Conservation (phyloP, 352 stramenopile species). For the Pseudoperonospora humuli region DNA sequence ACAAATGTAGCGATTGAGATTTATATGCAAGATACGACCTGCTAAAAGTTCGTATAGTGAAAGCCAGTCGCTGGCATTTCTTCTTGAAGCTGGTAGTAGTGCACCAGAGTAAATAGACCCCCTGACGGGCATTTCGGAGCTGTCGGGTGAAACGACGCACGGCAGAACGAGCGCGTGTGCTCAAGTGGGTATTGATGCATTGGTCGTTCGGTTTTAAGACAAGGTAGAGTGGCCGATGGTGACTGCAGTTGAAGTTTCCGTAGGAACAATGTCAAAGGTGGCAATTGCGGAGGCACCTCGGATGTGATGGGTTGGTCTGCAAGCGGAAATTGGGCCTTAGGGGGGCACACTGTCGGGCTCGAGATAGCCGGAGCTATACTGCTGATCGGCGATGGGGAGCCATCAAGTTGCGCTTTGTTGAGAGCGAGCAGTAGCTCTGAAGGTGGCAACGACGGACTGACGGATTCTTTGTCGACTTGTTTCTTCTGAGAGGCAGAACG, state of each 20-base stretch:
- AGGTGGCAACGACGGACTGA: background rate
- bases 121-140: background rate
- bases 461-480: background rate
- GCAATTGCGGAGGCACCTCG: background rate
- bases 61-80: background rate
- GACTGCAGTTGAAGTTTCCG: slow-evolving; percentile 3
- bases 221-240: background rate
- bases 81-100: background rate
- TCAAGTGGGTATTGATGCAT: background rate
- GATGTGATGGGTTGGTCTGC: background rate
- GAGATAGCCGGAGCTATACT: background rate
- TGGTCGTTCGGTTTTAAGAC: background rate
- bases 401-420: background rate
- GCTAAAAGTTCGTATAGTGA: background rate
- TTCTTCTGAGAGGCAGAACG: slow-evolving; percentile 1
- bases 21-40: background rate
- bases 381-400: slow-evolving; percentile 12
- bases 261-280: slow-evolving; percentile 11
- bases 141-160: background rate
- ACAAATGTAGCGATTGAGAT: background rate
- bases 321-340: background rate
- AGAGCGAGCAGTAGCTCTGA: slow-evolving; percentile 15
- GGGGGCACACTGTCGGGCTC: background rate
- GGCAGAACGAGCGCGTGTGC: slow-evolving; percentile 4
- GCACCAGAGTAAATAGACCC: background rate